Base-by-base conservation (phyloP, 306 rosid genomes). In the Cercis canadensis region DNA sequence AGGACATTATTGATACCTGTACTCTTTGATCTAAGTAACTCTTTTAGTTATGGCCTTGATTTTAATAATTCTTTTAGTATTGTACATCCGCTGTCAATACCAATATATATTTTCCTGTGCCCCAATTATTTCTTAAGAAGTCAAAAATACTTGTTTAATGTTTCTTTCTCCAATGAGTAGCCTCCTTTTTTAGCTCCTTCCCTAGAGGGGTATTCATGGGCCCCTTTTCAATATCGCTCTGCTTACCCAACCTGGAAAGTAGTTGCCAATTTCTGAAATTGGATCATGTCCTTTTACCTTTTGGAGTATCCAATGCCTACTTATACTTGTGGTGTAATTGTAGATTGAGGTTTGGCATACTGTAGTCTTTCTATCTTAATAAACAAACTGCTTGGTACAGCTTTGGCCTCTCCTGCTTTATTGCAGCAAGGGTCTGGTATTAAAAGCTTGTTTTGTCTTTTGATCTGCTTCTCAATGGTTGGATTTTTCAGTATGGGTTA, bases 261-360 rank as follows among this genome's bases (percentile, higher is more conserved):
- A n/a, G 3, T 34, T 57, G 70, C 43, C n/a, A 36, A 33, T 62
- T 14, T 33, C 43, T 57, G 24, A 15, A 21, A 57, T 15, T 31
- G 63, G 37, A n/a, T n/a, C 21, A 57, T 32, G 15, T 7, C 12
- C 8, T 57, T 57, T 37, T 21, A 19, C 47, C 4, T 13, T 36
- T 7, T 40, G 50, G n/a, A 57, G 58, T 34, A 14, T 51, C 49
- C 11, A 3, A 19, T 54, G 63, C 67, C 50, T 34, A 18, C 34
- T 43, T 51, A 40, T 33, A 59, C 47, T 51, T 11, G 4, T 39
- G 11, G 68, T 13, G 29, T 13, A 71, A 34, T 32, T 60, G 18
- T 31, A 56, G 52, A 50, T 36, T 71, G 33, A 36, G 53, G 55
- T 66, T 75, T 43, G 31, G 39, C 63, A 4, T 60, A 9, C 34